Evolutionary conservation across 805 yeast species (phyloP).

Genomic region (Candida taoyuanica): DNA sequence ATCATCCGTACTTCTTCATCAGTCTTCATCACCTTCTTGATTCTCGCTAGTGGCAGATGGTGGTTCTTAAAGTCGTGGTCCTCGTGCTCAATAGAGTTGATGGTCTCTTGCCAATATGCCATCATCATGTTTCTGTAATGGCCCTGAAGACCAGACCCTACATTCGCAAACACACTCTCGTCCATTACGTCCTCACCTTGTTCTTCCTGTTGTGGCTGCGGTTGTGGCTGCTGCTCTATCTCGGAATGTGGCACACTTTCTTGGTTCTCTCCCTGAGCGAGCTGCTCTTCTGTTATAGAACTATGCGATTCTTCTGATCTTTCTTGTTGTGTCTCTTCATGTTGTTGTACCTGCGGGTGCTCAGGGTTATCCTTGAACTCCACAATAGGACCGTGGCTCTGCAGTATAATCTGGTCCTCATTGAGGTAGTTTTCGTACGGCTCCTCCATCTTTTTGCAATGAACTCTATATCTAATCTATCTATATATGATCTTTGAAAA

Average conservation of each 20-base stretch:
- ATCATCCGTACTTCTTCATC: constrained; percentile 98
- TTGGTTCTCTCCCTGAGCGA: too few relatives aligned
- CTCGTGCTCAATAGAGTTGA: constrained; percentile 79
- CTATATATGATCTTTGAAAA: too few relatives aligned
- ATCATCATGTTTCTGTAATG: constrained; percentile 83
- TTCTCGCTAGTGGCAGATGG: constrained; percentile 91
- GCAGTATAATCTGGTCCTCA: constrained; percentile 21
- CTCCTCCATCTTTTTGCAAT: constrained; percentile 15
- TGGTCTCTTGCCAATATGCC: constrained; percentile 96
- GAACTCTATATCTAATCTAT: too few relatives aligned
- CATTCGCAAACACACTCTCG: constrained; percentile 76
- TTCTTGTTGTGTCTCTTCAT: constrained; percentile 6
- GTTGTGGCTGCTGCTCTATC: constrained; percentile 1
- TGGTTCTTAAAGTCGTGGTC: constrained; percentile 92
- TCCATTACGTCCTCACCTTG: constrained; percentile 37
- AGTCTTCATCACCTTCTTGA: constrained; percentile 96
- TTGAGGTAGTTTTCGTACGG: constrained; percentile 17
- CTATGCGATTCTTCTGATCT: constrained; percentile 7
- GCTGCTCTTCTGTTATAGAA: too few relatives aligned
- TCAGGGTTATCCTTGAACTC: constrained; percentile 3
- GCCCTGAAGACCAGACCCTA: constrained; percentile 87
- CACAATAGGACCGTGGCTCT: constrained; percentile 3
- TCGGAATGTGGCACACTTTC: neutral
- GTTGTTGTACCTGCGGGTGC: neutral
- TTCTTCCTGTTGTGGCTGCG: constrained; percentile 15